Evolutionary conservation across 805 yeast genomes (phyloP), one percentile per base, ranked within the genome.

Genomic region (Yamadazyma laniorum): DNA sequence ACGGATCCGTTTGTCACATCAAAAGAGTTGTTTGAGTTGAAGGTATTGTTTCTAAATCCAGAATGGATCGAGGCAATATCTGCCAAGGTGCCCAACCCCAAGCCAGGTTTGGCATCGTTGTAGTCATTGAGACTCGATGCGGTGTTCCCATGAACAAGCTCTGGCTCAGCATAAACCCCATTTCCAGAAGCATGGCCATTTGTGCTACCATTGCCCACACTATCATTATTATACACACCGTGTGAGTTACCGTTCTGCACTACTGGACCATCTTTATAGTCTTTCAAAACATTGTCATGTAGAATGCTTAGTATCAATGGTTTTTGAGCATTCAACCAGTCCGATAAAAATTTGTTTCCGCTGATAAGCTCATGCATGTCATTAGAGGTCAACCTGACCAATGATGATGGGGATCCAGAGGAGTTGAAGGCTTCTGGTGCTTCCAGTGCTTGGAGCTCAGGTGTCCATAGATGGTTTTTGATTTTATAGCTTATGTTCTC

Each of bases 11-110:
- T 46, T 28, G 47, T 34, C n/a, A 32, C 25, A 12, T 50, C 55
- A 14, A 33, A 27, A 31, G 39, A 42, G 11, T 35, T 30, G 21
- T 29, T 38, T 12, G 43, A 32, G n/a, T 32, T 30, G n/a, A 34
- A 25, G 19, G 37, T 39, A 3, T 29, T 18, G 17, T 29, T 40
- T 39, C 37, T 36, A 21, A 38, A 59, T 39, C 65, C 72, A 2
- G 70, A 63, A 39, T 66, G 68, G 31, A 67, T 67, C 3, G 71
- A 64, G 5, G 62, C 53, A 16, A 67, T 67, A 41, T 67, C 74
- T 26, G 60, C 59, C 9, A 65, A 61, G n/a, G 55, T 63, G 9
- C 74, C 74, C 28, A 67, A 46, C 1, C 74, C 74, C 19, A 43
- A 32, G 5, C 29, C 39, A 8, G 45, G 44, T 34, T 29, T 57